These are phyloP conservation scores for Coniferiporia weirii DNA, from an alignment of 1,284 basidiomycete species.

Conservation along the genomic window DNA sequence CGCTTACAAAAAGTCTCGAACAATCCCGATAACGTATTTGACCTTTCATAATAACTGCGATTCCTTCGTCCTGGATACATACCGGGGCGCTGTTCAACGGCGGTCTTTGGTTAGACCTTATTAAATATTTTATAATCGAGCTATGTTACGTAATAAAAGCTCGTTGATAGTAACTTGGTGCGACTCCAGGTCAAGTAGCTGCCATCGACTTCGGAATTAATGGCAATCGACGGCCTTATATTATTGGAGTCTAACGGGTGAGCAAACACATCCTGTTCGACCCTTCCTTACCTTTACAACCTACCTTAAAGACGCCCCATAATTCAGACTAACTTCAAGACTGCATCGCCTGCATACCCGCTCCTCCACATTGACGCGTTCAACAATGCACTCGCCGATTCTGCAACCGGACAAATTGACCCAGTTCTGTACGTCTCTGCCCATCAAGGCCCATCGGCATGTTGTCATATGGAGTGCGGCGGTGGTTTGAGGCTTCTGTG, in stretches of 20 bases:
- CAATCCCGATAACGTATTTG: too few species aligned
- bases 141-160: neutral
- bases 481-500: slow-evolving; percentile 73
- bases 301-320: slow-evolving; percentile 65
- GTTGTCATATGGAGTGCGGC: slow-evolving; percentile 75
- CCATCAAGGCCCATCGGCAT: slow-evolving; percentile 54
- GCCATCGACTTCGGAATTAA: slow-evolving; percentile 24
- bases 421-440: slow-evolving; percentile 64
- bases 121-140: too few species aligned
- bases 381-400: slow-evolving; percentile 64
- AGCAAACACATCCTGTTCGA: slow-evolving; percentile 26
- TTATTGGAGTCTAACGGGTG: slow-evolving; percentile 79
- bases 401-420: slow-evolving; percentile 54
- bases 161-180: neutral
- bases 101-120: too few species aligned
- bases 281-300: slow-evolving; percentile 1
- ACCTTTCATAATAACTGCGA: too few species aligned
- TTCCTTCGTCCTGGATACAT: too few species aligned
- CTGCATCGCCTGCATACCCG: slow-evolving; percentile 73
- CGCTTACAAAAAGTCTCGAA: too few species aligned
- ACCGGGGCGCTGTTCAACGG: too few species aligned
- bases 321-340: slow-evolving; percentile 87
- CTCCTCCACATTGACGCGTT: slow-evolving; percentile 83
- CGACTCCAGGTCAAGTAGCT: neutral
- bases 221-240: slow-evolving; percentile 88